Conservation (phyloP, 257 asterid species). For the Rubia yunnanensis region DNA sequence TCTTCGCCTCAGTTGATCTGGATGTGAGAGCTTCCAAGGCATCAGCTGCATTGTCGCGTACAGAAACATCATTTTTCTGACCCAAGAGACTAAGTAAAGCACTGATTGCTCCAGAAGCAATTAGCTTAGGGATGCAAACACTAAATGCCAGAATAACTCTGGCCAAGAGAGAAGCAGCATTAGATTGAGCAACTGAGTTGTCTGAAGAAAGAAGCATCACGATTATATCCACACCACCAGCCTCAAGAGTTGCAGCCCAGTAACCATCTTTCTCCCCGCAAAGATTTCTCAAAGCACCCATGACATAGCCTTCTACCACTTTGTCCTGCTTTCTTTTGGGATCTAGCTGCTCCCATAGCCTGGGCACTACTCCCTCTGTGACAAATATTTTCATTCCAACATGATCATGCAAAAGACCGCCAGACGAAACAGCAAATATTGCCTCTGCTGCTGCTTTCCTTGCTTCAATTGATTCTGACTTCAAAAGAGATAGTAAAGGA, state of each 20-base stretch:
- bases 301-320: slow-evolving; percentile 65
- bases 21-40: slow-evolving; percentile 68
- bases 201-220: slow-evolving; percentile 64
- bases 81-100: slow-evolving; percentile 50
- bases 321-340: slow-evolving; percentile 49
- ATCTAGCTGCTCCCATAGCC: slow-evolving; percentile 67
- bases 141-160: slow-evolving; percentile 46
- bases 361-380: slow-evolving; percentile 77
- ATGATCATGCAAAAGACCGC: slow-evolving; percentile 66
- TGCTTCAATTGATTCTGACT: slow-evolving; percentile 55
- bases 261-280: slow-evolving; percentile 78
- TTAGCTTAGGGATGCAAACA: slow-evolving; percentile 54
- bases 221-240: slow-evolving; percentile 73
- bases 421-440: slow-evolving; percentile 54
- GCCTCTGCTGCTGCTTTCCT: slow-evolving; percentile 91
- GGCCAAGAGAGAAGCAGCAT: slow-evolving; percentile 86
- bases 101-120: slow-evolving; percentile 62
- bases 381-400: slow-evolving; percentile 77
- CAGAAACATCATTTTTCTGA: slow-evolving; percentile 55
- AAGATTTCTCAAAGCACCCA: slow-evolving; percentile 79
- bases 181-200: slow-evolving; percentile 56
- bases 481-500: slow-evolving; percentile 66
- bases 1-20: slow-evolving; percentile 53
- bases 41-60: slow-evolving; percentile 82
- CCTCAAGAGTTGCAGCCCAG: slow-evolving; percentile 72